Evolutionary conservation across 192 early-diverging fungal species (phyloP), one percentile per base, ranked within the genome.

Genomic region (Dimargaris cristalligena): DNA sequence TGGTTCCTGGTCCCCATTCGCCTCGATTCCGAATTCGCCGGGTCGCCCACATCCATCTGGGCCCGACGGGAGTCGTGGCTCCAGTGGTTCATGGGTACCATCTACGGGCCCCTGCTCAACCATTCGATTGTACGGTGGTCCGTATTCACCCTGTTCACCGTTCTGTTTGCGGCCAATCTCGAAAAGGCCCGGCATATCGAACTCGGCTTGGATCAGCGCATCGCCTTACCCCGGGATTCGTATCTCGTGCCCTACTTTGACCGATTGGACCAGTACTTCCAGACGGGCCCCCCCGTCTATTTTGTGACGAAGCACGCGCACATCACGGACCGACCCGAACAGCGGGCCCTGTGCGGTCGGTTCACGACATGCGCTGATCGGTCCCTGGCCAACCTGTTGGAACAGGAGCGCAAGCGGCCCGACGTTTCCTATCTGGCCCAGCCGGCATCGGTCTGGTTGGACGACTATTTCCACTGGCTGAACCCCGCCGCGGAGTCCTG

Each of bases 201-300:
- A 58, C 63, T 82, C 35, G 80, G 80, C 10, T 64, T 82, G 59
- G 80, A 83, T 56, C 81, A 83, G 67, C 64, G 81, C 9, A 64
- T 78, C 38, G 81, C 81, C 6, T 34, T 83, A 4, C 81, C 81
- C 0, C 64, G 65, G 9, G 81, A 83, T 59, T 83, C 81, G 13
- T 80, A 83, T 59, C 64, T 83, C 48, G 75, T 83, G 16, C 64
- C 71, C 26, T 83, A 80, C 62, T 83, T 83, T 58, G 75, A 81
- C 32, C 74, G 74, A 34, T 61, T 83, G 34, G 79, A 78, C 44
- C 44, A 58, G 6, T 81, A 83, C 58, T 81, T 83, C 49, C 64
- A 70, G 30, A 72, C 76, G 0, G 81, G 81, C 10, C 81, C 81
- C 9, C 81, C 81, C 1, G 79, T 83, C 8, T 83, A 83, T 49